These are phyloP conservation scores for Boletus smithii DNA, from an alignment of 1,284 basidiomycete species.

Conservation along the genomic window DNA sequence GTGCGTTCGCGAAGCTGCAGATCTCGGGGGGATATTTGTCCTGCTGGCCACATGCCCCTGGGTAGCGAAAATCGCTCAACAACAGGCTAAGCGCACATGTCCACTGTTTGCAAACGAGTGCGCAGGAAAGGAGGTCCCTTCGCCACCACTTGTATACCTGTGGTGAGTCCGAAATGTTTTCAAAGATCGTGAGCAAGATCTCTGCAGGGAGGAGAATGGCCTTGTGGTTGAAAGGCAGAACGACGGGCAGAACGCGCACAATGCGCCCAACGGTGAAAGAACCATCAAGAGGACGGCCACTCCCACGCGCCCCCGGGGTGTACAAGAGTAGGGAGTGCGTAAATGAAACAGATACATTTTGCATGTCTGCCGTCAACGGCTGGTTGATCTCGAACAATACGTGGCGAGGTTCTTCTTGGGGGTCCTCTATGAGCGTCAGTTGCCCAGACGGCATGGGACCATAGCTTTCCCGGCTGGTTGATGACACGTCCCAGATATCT, in stretches of 20 bases:
- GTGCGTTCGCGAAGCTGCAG: not conserved
- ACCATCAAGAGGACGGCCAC: not conserved
- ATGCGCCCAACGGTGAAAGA: not conserved
- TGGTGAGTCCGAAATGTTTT: not conserved
- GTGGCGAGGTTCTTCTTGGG: not conserved
- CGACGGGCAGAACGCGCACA: not conserved
- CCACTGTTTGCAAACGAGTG: slow-evolving; percentile 6
- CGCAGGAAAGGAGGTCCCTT: slow-evolving; percentile 1
- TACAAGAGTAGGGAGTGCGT: not conserved
- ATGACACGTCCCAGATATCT: not conserved
- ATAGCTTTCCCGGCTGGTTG: not conserved
- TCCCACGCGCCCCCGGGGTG: not conserved
- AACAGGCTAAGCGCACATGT: not conserved
- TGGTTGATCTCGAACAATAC: not conserved
- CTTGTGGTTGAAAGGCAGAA: not conserved
- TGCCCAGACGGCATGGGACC: not conserved
- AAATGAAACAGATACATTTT: slow-evolving; percentile 2
- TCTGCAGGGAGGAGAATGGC: not conserved
- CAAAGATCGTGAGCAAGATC: not conserved
- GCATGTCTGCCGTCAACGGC: not conserved
- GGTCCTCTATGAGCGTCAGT: not conserved
- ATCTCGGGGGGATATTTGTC: not conserved
- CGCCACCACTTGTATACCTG: not conserved
- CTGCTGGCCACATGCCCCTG: not conserved
- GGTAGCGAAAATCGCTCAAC: not conserved